Evolutionary conservation across 352 stramenopile genomes (phyloP), one percentile per base, ranked within the genome.

Genomic region (Thalassiosira ordinaria): DNA sequence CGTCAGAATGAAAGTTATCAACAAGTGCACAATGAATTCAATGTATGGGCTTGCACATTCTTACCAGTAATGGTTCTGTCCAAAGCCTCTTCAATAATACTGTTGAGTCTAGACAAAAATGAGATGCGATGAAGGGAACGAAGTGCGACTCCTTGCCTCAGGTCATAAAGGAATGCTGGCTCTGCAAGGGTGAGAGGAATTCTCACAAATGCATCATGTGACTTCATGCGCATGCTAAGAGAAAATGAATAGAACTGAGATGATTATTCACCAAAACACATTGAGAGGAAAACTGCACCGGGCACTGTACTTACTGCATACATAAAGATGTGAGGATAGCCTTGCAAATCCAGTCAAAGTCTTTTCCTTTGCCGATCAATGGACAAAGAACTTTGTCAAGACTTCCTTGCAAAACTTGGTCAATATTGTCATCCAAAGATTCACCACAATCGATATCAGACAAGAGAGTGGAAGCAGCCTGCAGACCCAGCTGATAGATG

Each of bases 401-500:
- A 64, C 55, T 80, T 67, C 46, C 16, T 63, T 37, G 33, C 5
- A 84, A 24, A 18, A 74, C 51, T 1, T 60, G 14, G 49, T 78
- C 74, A 7, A 76, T 70, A 22, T 79, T 66, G 16, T 64, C 52
- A 62, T 53, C 67, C 29, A 72, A 74, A 51, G 56, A 46, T 31
- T 82, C 53, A 20, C 20, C 39, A 44, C 80, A 84, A 60, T 87
- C 61, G 44, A 84, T 59, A 57, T 79, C 64, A 49, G 76, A 74
- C 47, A 89, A 65, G 20, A 93, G 69, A 24, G 80, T 59, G 8
- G 87, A 85, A 35, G 79, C 82, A 51, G 82, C 74, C 66, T 94
- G 89, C 39, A 94, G 79, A 47, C 82, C 84, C 16, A 93, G 59
- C 39, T 94, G 89, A 53, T 90, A 94, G 41, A 94, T 53, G 62